These are phyloP conservation scores for Panaeolus cyanescens DNA, from an alignment of 768 basidiomycete species.

Conservation along the genomic window DNA sequence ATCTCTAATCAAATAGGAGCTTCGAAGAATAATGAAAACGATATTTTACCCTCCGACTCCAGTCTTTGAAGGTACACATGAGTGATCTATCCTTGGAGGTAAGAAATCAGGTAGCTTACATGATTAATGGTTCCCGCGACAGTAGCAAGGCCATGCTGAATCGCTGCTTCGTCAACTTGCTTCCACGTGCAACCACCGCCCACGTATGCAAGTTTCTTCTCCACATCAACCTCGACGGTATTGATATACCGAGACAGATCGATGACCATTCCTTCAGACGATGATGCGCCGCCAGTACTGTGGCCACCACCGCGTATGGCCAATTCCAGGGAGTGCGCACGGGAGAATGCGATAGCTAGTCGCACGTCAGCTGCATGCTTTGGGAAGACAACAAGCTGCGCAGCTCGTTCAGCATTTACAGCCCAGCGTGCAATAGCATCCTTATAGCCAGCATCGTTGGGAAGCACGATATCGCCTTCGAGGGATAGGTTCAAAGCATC, in stretches of 20 bases:
- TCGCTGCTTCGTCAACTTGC: conserved; percentile 42
- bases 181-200: conserved; percentile 49
- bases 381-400: conserved; percentile 25
- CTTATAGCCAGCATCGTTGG: not conserved
- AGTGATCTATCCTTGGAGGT: not conserved
- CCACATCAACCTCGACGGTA: conserved; percentile 35
- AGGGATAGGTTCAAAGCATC: not conserved
- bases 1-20: not conserved
- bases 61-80: not conserved
- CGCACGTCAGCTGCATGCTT: conserved; percentile 41
- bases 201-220: conserved; percentile 37
- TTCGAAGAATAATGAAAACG: not conserved
- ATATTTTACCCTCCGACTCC: not conserved
- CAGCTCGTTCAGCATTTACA: not conserved
- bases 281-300: conserved; percentile 42
- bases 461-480: not conserved
- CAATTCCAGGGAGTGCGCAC: conserved; percentile 31
- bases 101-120: conserved; percentile 29
- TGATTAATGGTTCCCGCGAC: conserved; percentile 50
- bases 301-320: conserved; percentile 52
- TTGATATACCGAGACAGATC: conserved; percentile 46
- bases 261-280: conserved; percentile 49
- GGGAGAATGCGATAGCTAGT: conserved; percentile 34
- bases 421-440: not conserved
- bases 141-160: conserved; percentile 45